Conservation (phyloP, 2,329 filamentous ascomycete species). For the Chalaropsis thielavioides region DNA sequence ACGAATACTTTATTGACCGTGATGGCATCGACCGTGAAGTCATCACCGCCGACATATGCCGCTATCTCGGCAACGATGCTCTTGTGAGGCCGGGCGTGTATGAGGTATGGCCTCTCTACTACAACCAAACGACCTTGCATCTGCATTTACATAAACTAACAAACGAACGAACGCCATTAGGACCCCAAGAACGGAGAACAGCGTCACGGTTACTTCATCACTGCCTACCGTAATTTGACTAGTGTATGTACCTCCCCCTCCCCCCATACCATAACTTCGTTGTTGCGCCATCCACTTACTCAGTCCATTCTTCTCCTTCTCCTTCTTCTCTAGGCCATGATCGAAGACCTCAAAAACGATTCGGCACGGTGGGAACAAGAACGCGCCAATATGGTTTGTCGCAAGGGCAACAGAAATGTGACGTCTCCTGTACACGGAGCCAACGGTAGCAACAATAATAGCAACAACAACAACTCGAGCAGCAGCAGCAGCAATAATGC, state of each 20-base stretch:
- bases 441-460: neutral
- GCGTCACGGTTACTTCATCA: conserved; percentile 61
- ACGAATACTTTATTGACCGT: conserved; percentile 16
- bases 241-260: conserved; percentile 40
- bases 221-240: conserved; percentile 64
- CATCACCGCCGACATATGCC: conserved; percentile 72
- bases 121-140: neutral
- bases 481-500: neutral
- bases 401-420: conserved; percentile 9
- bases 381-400: conserved; percentile 23
- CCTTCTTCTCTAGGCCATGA: conserved; percentile 39
- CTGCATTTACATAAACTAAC: conserved; percentile 1
- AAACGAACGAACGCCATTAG: conserved; percentile 24
- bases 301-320: neutral
- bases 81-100: conserved; percentile 61
- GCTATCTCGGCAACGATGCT: conserved; percentile 70
- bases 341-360: conserved; percentile 47
- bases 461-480: neutral
- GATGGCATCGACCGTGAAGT: conserved; percentile 38
- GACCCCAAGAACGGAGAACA: conserved; percentile 43
- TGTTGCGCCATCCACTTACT: too few species aligned
- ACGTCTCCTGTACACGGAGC: conserved; percentile 8
- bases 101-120: conserved; percentile 43
- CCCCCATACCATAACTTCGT: too few species aligned
- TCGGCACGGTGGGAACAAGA: conserved; percentile 48